Evolutionary conservation across 2,329 filamentous ascomycete species (phyloP).

Genomic region (Diaporthe ilicicola): DNA sequence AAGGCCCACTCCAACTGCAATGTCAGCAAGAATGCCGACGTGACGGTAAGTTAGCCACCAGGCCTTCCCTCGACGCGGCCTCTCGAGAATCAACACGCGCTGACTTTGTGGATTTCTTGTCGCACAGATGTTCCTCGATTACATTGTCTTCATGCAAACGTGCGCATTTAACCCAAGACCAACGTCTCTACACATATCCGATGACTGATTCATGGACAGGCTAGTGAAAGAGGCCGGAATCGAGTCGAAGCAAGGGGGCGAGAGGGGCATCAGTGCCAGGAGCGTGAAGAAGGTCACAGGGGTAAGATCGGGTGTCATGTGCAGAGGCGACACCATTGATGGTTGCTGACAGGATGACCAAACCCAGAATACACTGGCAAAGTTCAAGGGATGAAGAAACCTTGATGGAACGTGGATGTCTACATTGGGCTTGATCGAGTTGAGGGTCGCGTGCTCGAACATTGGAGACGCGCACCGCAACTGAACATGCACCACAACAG

Average conservation of each 20-base stretch:
- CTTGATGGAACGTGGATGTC: slow-evolving; percentile 14
- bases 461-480: background rate
- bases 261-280: slow-evolving; percentile 76
- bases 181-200: background rate
- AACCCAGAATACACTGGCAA: slow-evolving; percentile 68
- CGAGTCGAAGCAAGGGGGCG: slow-evolving; percentile 76
- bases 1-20: slow-evolving; percentile 86
- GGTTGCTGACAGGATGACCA: background rate
- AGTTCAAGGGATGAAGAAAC: slow-evolving; percentile 70
- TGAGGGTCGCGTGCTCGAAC: slow-evolving; percentile 19
- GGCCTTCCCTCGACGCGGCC: slow-evolving; percentile 35
- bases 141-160: slow-evolving; percentile 81
- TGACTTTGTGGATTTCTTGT: slow-evolving; percentile 30
- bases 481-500: background rate
- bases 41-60: slow-evolving; percentile 66
- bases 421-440: background rate
- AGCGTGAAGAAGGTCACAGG: slow-evolving; percentile 81
- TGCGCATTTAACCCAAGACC: slow-evolving; percentile 42
- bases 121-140: slow-evolving; percentile 81
- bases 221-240: slow-evolving; percentile 84
- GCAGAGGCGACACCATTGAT: background rate
- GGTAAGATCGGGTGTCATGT: slow-evolving; percentile 54
- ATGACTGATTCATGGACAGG: slow-evolving; percentile 50
- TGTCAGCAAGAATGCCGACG: slow-evolving; percentile 85
- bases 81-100: slow-evolving; percentile 39